Percentiles rank a stretch among this genome's conserved stretches.
These are phyloP conservation scores for Gossypium sturtianum DNA, from an alignment of 345 rosid species.

Conservation along the genomic window DNA sequence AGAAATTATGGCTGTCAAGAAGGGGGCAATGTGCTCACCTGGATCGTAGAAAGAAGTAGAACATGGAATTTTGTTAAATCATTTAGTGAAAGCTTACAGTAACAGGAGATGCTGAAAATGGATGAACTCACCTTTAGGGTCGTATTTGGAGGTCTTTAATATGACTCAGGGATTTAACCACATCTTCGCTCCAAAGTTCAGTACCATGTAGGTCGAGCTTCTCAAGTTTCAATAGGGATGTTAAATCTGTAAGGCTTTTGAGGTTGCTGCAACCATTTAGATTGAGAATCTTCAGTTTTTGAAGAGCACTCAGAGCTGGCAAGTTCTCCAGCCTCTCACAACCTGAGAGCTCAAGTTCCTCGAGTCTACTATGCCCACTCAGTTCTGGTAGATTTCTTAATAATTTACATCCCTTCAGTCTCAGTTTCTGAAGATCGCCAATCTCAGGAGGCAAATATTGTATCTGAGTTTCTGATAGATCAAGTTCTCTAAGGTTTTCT, in stretches of 20 bases:
- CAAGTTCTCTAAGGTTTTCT: constrained; percentile 28
- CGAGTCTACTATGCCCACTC: neutral
- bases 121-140: neutral
- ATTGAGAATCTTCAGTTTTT: neutral
- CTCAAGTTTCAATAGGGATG: neutral
- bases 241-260: neutral
- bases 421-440: constrained; percentile 1
- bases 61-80: neutral
- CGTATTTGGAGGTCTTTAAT: neutral
- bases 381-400: neutral
- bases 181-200: neutral
- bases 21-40: neutral
- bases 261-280: neutral
- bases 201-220: neutral
- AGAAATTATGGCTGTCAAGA: neutral
- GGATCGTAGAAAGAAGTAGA: neutral
- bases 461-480: constrained; percentile 35
- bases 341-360: constrained; percentile 11
- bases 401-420: neutral
- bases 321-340: neutral
- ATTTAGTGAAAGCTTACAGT: neutral
- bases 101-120: neutral
- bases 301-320: neutral
- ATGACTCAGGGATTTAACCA: neutral
- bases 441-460: constrained; percentile 25